A percentile compares a stretch with the other conserved stretches of the same genome.
Conservation (phyloP, 345 rosid species). For the Mallotus nudiflorus region DNA sequence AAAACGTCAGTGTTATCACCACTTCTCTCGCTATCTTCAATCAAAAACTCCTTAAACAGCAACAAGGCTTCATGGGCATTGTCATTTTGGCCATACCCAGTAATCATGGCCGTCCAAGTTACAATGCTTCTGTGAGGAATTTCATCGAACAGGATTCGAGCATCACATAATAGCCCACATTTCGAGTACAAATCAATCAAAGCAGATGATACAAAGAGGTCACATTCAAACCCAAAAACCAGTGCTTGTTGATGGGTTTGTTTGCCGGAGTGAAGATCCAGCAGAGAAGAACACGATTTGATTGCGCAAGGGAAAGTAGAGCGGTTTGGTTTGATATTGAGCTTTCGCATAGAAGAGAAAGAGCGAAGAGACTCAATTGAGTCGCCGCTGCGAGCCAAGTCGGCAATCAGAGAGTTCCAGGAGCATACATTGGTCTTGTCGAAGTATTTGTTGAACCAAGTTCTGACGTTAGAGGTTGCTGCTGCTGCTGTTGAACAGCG, state of each 20-base stretch:
- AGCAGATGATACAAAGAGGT: slow-evolving; percentile 76
- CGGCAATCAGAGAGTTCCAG: slow-evolving; percentile 91
- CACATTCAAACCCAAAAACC: slow-evolving; percentile 61
- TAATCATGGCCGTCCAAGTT: slow-evolving; percentile 83
- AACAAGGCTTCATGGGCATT: slow-evolving; percentile 50
- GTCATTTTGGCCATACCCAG: slow-evolving; percentile 69
- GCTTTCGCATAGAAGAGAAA: slow-evolving; percentile 76
- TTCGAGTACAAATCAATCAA: slow-evolving; percentile 70
- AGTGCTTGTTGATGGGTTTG: slow-evolving; percentile 87
- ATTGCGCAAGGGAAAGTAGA: slow-evolving; percentile 81
- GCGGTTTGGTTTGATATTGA: slow-evolving; percentile 66
- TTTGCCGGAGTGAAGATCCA: slow-evolving; percentile 64
- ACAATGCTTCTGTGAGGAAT: slow-evolving; percentile 69
- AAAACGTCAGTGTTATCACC: slow-evolving; percentile 26
- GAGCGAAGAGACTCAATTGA: slow-evolving; percentile 74
- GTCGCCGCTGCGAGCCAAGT: slow-evolving; percentile 77
- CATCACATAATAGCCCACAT: slow-evolving; percentile 59
- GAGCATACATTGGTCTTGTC: slow-evolving; percentile 66
- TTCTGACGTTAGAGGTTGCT: slow-evolving; percentile 44
- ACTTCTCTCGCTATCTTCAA: slow-evolving; percentile 42
- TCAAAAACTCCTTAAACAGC: slow-evolving; percentile 65
- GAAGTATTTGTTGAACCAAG: slow-evolving; percentile 66
- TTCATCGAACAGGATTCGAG: slow-evolving; percentile 71
- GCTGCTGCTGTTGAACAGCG: slow-evolving; percentile 32
- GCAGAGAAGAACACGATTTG: slow-evolving; percentile 80